Percentiles rank a stretch among this genome's conserved stretches.
Evolutionary conservation across 768 basidiomycete species (phyloP).

Genomic region (Tricholoma flavovirens): DNA sequence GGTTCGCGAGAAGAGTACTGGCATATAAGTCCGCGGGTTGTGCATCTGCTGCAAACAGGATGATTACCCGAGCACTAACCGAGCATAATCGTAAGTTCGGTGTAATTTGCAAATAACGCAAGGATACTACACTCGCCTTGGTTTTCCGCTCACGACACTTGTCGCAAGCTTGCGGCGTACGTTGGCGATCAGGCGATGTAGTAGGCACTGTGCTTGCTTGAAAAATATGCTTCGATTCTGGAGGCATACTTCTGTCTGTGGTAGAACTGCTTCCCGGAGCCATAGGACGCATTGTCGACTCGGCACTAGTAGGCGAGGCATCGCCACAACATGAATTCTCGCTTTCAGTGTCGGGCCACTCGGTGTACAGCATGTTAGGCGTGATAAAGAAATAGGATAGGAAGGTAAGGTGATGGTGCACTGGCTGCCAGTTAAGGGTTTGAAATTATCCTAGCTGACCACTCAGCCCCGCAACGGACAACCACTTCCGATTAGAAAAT

Average conservation of each 20-base stretch:
- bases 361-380: neutral
- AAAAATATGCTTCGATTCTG: slow-evolving; percentile 12
- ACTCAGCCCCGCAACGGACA: neutral
- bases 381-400: neutral
- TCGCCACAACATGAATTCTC: slow-evolving; percentile 7
- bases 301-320: slow-evolving; percentile 5
- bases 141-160: slow-evolving; percentile 55
- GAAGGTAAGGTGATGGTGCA: neutral
- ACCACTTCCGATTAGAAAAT: slow-evolving; percentile 4
- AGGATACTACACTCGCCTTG: slow-evolving; percentile 39
- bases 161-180: slow-evolving; percentile 50
- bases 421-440: neutral
- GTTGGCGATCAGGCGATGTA: slow-evolving; percentile 28
- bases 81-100: neutral
- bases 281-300: slow-evolving; percentile 6
- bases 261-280: slow-evolving; percentile 4
- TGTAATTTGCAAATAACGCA: neutral
- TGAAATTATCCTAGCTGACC: slow-evolving; percentile 1
- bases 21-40: slow-evolving; percentile 43
- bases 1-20: slow-evolving; percentile 39
- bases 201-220: slow-evolving; percentile 9
- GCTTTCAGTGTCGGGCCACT: slow-evolving; percentile 9
- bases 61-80: slow-evolving; percentile 52
- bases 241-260: slow-evolving; percentile 8
- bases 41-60: slow-evolving; percentile 48